Conservation (phyloP, 371 early-diverging fungal genomes). For the Chytridium lagenaria region DNA sequence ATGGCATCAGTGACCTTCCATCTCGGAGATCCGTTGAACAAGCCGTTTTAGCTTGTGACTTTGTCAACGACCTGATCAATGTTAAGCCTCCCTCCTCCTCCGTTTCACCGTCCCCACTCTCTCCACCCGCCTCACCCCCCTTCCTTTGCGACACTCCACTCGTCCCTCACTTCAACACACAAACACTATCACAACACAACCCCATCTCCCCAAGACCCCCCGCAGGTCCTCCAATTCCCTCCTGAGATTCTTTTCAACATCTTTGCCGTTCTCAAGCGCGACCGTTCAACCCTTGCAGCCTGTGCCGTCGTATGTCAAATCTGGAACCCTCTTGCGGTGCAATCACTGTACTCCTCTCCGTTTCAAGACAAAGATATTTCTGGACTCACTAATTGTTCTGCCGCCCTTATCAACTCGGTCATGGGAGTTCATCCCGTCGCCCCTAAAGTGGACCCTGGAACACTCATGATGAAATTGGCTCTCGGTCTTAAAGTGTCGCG, state of each 20-base stretch:
- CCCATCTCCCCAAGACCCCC: conserved; percentile 1
- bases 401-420: not conserved
- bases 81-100: not conserved
- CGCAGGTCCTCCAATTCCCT: conserved; percentile 7
- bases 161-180: not conserved
- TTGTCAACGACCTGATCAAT: not conserved
- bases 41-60: not conserved
- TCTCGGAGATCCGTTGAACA: conserved; percentile 5
- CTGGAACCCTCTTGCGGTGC: not conserved
- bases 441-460: not conserved
- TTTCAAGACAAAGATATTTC: not conserved
- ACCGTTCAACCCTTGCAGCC: not conserved
- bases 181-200: not conserved
- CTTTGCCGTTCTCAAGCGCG: not conserved
- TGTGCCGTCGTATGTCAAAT: not conserved
- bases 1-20: not conserved
- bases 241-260: not conserved
- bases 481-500: not conserved
- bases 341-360: not conserved
- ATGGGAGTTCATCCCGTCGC: not conserved
- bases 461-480: conserved; percentile 4
- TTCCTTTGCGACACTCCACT: not conserved
- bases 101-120: not conserved
- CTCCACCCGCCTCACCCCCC: not conserved
- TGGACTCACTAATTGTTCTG: not conserved